phyloP scores from a whole-genome alignment of 805 yeast genomes.

The Starmerella bombi region DNA sequence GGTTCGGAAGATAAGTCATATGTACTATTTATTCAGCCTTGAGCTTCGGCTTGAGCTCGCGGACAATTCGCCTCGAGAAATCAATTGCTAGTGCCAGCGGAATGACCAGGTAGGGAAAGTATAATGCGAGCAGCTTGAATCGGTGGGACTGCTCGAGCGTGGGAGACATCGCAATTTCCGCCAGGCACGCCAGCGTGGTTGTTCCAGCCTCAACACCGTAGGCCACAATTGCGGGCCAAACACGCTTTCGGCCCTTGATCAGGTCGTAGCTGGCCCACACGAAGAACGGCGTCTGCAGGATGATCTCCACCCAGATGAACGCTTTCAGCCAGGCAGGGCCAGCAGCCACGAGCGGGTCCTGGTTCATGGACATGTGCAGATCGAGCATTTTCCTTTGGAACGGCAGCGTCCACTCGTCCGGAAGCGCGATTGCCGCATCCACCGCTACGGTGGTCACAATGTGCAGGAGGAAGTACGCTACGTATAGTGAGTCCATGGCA shows the following conservation, averaged over 20 bases:
- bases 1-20: neutral
- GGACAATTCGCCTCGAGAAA: constrained; percentile 19
- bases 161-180: constrained; percentile 24
- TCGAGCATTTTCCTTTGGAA: constrained; percentile 39
- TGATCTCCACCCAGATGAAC: constrained; percentile 60
- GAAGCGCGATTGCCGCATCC: constrained; percentile 62
- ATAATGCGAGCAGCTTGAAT: constrained; percentile 38
- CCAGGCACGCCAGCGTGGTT: constrained; percentile 60
- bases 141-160: constrained; percentile 33
- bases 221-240: constrained; percentile 36
- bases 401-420: constrained; percentile 34
- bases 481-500: constrained; percentile 21
- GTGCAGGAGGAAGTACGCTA: constrained; percentile 39
- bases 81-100: constrained; percentile 48
- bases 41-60: constrained; percentile 6
- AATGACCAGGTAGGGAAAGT: constrained; percentile 58
- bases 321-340: constrained; percentile 60
- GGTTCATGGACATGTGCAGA: constrained; percentile 50
- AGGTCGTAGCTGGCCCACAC: constrained; percentile 31
- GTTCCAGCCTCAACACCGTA: constrained; percentile 77
- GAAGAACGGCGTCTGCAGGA: constrained; percentile 73
- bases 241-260: constrained; percentile 24
- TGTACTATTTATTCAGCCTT: constrained; percentile 1
- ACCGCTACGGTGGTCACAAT: constrained; percentile 62
- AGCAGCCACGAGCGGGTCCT: constrained; percentile 52